phyloP scores from a whole-genome alignment of 2,329 filamentous ascomycete species.

The Dothideomycetes sp. region DNA sequence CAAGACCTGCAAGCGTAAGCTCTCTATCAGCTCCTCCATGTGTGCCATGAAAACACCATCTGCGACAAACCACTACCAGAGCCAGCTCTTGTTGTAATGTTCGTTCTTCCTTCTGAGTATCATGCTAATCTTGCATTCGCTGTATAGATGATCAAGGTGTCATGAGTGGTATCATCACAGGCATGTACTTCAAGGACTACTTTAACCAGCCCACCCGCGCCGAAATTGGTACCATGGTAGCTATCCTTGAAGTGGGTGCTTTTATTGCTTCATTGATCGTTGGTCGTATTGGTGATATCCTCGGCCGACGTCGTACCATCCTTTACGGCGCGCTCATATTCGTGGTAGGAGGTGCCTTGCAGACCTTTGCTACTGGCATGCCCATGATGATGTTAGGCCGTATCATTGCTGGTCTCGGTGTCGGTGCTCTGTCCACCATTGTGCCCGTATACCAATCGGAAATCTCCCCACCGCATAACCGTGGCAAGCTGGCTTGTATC shows the following conservation, averaged over 20 bases:
- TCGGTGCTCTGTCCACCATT: slow-evolving; percentile 42
- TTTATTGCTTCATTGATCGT: slow-evolving; percentile 82
- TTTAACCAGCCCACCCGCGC: slow-evolving; percentile 82
- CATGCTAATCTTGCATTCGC: too few species aligned
- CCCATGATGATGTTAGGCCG: slow-evolving; percentile 64
- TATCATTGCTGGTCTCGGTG: slow-evolving; percentile 43
- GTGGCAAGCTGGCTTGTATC: slow-evolving; percentile 91
- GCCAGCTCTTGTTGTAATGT: too few species aligned
- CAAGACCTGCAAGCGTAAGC: too few species aligned
- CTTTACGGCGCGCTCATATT: slow-evolving; percentile 90
- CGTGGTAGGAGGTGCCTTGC: slow-evolving; percentile 70
- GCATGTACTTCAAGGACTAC: slow-evolving; percentile 79
- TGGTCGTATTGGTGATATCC: slow-evolving; percentile 81
- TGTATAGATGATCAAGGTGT: slow-evolving; percentile 87
- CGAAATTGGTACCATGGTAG: slow-evolving; percentile 93
- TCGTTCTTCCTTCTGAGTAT: too few species aligned
- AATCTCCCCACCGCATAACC: slow-evolving; percentile 83
- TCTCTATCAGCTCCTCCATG: too few species aligned
- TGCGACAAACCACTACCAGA: too few species aligned
- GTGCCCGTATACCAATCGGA: slow-evolving; percentile 47
- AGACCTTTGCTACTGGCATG: slow-evolving; percentile 74
- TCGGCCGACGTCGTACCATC: slow-evolving; percentile 82
- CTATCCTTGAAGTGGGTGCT: slow-evolving; percentile 88
- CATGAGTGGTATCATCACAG: slow-evolving; percentile 70
- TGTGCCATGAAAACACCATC: too few species aligned